phyloP scores from a whole-genome alignment of 345 rosid genomes.

The Punica granatum region DNA sequence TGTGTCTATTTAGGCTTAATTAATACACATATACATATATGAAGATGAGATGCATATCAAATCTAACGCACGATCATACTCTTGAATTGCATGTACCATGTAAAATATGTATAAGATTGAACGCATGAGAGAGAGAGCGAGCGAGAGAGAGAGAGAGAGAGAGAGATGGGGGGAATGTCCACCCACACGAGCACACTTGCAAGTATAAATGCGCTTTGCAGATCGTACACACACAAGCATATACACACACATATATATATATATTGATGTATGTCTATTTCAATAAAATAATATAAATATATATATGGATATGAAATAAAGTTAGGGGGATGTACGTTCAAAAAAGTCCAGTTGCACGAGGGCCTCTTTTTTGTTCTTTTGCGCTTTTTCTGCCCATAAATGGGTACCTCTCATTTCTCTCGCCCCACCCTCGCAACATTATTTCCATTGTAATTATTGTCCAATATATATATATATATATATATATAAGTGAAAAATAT shows the following conservation, averaged over 20 bases:
- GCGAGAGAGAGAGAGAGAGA: no score
- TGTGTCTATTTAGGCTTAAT: no score
- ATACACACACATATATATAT: not conserved
- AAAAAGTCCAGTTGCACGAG: constrained; percentile 62
- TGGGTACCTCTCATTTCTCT: constrained; percentile 1
- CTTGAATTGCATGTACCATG: no score
- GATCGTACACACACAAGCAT: not conserved
- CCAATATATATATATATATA: no score
- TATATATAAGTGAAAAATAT: no score
- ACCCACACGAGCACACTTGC: not conserved
- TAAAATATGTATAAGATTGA: no score
- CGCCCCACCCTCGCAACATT: not conserved
- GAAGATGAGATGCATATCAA: no score
- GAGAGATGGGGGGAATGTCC: constrained; percentile 1
- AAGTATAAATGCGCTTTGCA: not conserved
- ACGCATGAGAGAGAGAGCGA: no score
- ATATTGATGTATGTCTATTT: not conserved
- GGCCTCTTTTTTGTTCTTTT: constrained; percentile 58
- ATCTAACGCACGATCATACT: no score
- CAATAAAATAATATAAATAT: not conserved
- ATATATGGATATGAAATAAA: constrained; percentile 7
- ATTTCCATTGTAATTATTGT: not conserved
- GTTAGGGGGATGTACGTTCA: constrained; percentile 27
- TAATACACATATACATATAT: no score
- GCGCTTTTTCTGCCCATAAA: constrained; percentile 18